phyloP scores from a whole-genome alignment of 805 yeast genomes.

The Lipomyces mesembrius region DNA sequence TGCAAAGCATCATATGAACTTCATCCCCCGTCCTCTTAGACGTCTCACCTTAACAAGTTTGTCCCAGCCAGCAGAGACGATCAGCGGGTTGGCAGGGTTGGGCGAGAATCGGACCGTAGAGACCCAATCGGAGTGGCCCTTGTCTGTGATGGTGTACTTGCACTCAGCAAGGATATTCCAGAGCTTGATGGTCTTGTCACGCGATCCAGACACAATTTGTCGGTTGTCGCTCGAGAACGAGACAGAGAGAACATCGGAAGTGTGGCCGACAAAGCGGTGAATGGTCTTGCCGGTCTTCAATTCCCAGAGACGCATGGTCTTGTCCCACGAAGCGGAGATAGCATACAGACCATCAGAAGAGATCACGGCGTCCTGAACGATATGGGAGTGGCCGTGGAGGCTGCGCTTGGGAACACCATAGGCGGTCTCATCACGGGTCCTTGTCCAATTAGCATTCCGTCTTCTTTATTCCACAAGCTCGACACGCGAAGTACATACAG shows the following conservation, averaged over 20 bases:
- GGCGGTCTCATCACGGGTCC: slow-evolving; percentile 88
- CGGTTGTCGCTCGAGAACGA: slow-evolving; percentile 95
- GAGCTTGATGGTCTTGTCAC: slow-evolving; percentile 98
- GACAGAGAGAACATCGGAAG: slow-evolving; percentile 94
- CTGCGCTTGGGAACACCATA: slow-evolving; percentile 99
- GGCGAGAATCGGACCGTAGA: slow-evolving; percentile 98
- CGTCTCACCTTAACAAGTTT: slow-evolving; percentile 94
- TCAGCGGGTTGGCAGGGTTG: slow-evolving; percentile 59
- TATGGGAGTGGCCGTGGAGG: slow-evolving; percentile 98
- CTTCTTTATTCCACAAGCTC: background rate
- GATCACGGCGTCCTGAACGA: slow-evolving; percentile 96
- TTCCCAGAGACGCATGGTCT: slow-evolving; percentile 98
- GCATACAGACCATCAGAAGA: slow-evolving; percentile 98
- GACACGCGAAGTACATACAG: slow-evolving; percentile 48
- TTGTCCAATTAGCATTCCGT: background rate
- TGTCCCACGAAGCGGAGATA: slow-evolving; percentile 99
- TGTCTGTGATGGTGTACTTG: slow-evolving; percentile 76
- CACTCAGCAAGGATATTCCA: slow-evolving; percentile 99
- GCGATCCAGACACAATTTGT: slow-evolving; percentile 97
- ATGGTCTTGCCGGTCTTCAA: slow-evolving; percentile 90
- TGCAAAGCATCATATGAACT: slow-evolving; percentile 31
- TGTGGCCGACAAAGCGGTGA: slow-evolving; percentile 97
- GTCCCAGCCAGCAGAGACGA: slow-evolving; percentile 99
- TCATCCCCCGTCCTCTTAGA: slow-evolving; percentile 9
- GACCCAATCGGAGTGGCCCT: slow-evolving; percentile 99